Percentiles rank a stretch among this genome's conserved stretches.
Evolutionary conservation across 768 basidiomycete genomes (phyloP).

Genomic region (Stropharia rugosoannulata): DNA sequence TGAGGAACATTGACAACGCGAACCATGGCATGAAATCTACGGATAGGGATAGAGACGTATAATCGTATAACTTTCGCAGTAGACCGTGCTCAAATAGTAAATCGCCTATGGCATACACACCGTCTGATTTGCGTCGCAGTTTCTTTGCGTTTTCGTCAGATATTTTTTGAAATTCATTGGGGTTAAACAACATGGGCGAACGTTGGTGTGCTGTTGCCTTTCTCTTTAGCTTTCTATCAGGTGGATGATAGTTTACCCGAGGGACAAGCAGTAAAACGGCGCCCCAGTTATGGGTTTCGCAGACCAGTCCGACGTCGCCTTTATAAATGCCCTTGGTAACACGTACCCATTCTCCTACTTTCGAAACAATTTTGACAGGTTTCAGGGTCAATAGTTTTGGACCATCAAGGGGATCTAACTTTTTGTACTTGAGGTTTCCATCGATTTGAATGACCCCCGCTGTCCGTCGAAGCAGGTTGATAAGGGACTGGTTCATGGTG

Average conservation of each 20-base stretch:
- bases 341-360: conserved; percentile 6
- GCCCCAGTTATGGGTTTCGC: not conserved
- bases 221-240: not conserved
- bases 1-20: not conserved
- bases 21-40: not conserved
- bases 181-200: conserved; percentile 4
- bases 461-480: not conserved
- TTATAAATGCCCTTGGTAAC: conserved; percentile 11
- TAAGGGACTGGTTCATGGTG: not conserved
- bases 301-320: conserved; percentile 13
- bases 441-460: not conserved
- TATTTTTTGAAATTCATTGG: not conserved
- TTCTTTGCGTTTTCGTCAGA: not conserved
- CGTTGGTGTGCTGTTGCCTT: not conserved
- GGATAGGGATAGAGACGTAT: not conserved
- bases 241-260: not conserved
- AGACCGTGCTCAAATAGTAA: conserved; percentile 10
- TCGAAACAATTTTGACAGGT: not conserved
- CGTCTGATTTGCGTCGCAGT: not conserved
- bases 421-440: not conserved
- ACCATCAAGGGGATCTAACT: not conserved
- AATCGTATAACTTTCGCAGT: conserved; percentile 4
- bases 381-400: not conserved
- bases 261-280: conserved; percentile 10
- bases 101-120: not conserved